These are phyloP conservation scores for Gonapodya prolifera DNA, from an alignment of 192 early-diverging fungal species.

Conservation along the genomic window DNA sequence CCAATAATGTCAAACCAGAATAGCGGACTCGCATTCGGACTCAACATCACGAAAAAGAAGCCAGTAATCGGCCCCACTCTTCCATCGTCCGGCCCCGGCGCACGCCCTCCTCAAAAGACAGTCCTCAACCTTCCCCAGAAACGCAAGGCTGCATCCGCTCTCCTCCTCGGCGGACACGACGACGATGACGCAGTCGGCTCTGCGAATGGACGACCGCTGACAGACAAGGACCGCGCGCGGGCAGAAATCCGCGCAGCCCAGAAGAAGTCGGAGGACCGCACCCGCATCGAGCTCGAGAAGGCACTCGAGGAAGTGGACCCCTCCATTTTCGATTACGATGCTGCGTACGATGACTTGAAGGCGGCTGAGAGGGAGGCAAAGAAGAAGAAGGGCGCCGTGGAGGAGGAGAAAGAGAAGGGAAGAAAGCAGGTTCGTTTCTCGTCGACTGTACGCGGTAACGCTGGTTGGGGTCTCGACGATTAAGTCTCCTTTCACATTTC, in stretches of 20 bases:
- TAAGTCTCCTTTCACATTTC: too few species aligned
- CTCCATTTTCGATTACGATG: slow-evolving; percentile 66
- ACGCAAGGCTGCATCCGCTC: not conserved
- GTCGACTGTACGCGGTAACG: too few species aligned
- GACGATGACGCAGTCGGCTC: not conserved
- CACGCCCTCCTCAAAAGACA: not conserved
- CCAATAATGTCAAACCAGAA: not conserved
- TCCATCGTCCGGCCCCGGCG: not conserved
- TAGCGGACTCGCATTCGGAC: not conserved
- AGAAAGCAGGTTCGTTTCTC: slow-evolving; percentile 23
- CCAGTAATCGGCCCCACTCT: not conserved
- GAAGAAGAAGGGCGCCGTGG: slow-evolving; percentile 27
- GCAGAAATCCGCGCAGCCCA: slow-evolving; percentile 3
- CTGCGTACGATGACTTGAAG: slow-evolving; percentile 60
- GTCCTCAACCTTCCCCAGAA: not conserved
- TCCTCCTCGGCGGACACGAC: not conserved
- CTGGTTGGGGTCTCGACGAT: too few species aligned
- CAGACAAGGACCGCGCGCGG: not conserved
- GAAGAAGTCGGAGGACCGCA: not conserved
- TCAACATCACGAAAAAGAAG: not conserved
- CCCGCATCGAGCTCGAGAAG: slow-evolving; percentile 25
- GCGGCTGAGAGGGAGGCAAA: slow-evolving; percentile 33
- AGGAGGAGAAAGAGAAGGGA: slow-evolving; percentile 23
- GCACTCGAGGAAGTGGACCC: slow-evolving; percentile 54
- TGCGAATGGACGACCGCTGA: not conserved